Conservation (phyloP, 805 yeast species). For the Lipomyces spencermartinsiae region DNA sequence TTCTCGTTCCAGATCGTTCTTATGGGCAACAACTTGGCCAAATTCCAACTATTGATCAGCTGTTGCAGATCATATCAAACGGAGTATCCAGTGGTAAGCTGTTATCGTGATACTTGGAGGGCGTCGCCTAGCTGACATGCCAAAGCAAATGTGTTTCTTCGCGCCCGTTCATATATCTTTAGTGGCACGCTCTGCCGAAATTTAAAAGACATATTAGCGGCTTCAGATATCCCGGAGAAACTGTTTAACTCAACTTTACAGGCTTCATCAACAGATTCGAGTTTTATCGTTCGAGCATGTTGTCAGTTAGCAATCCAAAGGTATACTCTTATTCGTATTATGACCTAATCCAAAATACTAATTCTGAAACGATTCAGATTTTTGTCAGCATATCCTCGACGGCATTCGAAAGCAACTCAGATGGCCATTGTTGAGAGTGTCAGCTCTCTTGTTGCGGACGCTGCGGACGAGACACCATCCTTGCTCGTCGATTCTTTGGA, state of each 20-base stretch:
- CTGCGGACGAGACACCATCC: slow-evolving; percentile 82
- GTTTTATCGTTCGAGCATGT: slow-evolving; percentile 35
- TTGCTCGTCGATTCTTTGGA: slow-evolving; percentile 73
- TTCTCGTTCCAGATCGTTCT: slow-evolving; percentile 29
- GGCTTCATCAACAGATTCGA: slow-evolving; percentile 28
- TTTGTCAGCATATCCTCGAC: slow-evolving; percentile 28
- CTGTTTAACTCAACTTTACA: slow-evolving; percentile 26
- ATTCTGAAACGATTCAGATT: slow-evolving; percentile 14
- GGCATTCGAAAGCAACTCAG: slow-evolving; percentile 41
- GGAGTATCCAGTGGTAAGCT: slow-evolving; percentile 1
- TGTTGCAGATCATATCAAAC: slow-evolving; percentile 5
- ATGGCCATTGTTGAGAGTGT: slow-evolving; percentile 49
- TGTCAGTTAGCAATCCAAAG: slow-evolving; percentile 30
- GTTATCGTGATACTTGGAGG: neutral
- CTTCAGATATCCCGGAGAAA: slow-evolving; percentile 8
- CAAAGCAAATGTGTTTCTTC: slow-evolving; percentile 25
- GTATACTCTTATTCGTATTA: neutral
- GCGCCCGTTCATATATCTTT: slow-evolving; percentile 35
- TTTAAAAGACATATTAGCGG: neutral
- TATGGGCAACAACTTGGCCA: slow-evolving; percentile 19
- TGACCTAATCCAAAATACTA: neutral
- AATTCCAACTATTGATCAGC: slow-evolving; percentile 3
- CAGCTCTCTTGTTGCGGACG: slow-evolving; percentile 57
- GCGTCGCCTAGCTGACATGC: neutral
- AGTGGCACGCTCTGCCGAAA: slow-evolving; percentile 33